These are phyloP conservation scores for Elaeis oleifera DNA, from an alignment of 202 grass and related monocot genomes.

Conservation along the genomic window DNA sequence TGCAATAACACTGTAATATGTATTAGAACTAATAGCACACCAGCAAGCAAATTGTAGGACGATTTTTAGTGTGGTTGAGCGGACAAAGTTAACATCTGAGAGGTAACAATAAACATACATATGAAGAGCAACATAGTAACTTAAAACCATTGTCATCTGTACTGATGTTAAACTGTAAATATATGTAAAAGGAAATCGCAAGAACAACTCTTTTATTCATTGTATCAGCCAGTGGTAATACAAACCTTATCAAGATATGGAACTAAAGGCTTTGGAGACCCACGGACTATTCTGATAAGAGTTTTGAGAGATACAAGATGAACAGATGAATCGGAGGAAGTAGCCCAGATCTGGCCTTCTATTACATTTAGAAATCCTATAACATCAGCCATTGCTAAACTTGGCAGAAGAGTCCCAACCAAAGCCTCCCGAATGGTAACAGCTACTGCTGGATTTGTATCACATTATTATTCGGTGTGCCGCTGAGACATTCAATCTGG, in stretches of 20 bases:
- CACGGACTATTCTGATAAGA: constrained; percentile 66
- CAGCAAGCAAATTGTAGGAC: too few relatives aligned
- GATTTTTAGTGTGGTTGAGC: too few relatives aligned
- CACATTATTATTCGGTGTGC: constrained; percentile 39
- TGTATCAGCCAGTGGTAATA: constrained; percentile 2
- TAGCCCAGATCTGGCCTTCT: constrained; percentile 92
- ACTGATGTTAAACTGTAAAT: too few relatives aligned
- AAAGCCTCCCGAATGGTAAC: constrained; percentile 68
- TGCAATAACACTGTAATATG: too few relatives aligned
- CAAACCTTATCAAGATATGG: constrained; percentile 85
- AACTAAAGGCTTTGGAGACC: constrained; percentile 56
- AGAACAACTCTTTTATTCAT: background rate
- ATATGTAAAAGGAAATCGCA: background rate
- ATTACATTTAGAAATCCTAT: constrained; percentile 73
- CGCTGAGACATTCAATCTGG: constrained; percentile 84
- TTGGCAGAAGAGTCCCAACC: constrained; percentile 74
- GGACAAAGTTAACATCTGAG: too few relatives aligned
- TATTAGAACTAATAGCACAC: too few relatives aligned
- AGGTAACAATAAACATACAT: too few relatives aligned
- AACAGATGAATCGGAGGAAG: constrained; percentile 85
- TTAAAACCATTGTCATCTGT: too few relatives aligned
- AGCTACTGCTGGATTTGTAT: constrained; percentile 46
- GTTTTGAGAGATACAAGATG: constrained; percentile 75
- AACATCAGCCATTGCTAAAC: constrained; percentile 79
- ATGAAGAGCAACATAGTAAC: too few relatives aligned